These are phyloP conservation scores for Hymenoscyphus salicellus DNA, from an alignment of 2,329 filamentous ascomycete genomes.

Conservation along the genomic window DNA sequence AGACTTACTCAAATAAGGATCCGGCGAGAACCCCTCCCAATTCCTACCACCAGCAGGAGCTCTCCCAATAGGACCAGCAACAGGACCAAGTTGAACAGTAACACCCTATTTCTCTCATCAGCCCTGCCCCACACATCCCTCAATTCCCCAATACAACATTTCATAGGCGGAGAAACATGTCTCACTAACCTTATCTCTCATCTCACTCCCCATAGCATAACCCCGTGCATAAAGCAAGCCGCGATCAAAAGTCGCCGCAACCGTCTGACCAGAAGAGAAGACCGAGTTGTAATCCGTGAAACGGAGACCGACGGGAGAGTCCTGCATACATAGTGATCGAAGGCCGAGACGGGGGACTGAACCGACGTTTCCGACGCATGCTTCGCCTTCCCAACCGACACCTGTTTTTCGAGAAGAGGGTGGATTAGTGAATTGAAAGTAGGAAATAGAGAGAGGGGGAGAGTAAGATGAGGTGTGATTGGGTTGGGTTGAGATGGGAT, in stretches of 20 bases:
- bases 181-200: conserved; percentile 55
- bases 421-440: background rate
- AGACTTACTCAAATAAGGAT: conserved; percentile 67
- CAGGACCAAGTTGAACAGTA: conserved; percentile 71
- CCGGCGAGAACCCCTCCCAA: conserved; percentile 69
- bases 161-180: background rate
- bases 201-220: conserved; percentile 55
- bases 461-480: too few species aligned
- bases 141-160: background rate
- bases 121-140: background rate
- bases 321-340: conserved; percentile 36
- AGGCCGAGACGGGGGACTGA: conserved; percentile 35
- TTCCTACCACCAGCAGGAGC: conserved; percentile 66
- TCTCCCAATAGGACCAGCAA: conserved; percentile 66
- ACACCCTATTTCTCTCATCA: conserved; percentile 47
- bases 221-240: conserved; percentile 53
- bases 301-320: conserved; percentile 38
- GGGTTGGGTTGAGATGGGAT: too few species aligned
- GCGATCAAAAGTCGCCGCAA: conserved; percentile 69
- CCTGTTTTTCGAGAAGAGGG: background rate
- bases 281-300: conserved; percentile 64
- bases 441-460: too few species aligned
- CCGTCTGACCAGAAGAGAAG: conserved; percentile 67
- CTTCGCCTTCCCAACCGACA: conserved; percentile 26
- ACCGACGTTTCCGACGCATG: conserved; percentile 34